These are phyloP conservation scores for Fonsecaea pedrosoi DNA, from an alignment of 2,329 filamentous ascomycete genomes.

Conservation along the genomic window DNA sequence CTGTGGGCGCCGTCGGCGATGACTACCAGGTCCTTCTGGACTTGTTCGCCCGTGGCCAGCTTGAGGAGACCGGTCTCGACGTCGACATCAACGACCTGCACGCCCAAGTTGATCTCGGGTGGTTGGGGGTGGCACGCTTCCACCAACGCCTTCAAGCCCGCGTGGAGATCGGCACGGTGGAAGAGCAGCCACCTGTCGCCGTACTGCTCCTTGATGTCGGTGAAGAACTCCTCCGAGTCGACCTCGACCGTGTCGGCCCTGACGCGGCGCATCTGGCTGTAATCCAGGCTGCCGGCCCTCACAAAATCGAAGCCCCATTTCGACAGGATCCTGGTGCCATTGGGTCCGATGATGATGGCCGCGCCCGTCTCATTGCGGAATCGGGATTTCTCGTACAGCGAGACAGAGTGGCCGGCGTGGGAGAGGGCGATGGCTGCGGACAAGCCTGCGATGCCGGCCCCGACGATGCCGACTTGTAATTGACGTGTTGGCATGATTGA, in stretches of 20 bases:
- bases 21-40: slow-evolving; percentile 44
- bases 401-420: slow-evolving; percentile 42
- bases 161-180: slow-evolving; percentile 43
- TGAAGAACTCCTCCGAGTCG: slow-evolving; percentile 36
- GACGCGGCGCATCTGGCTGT: slow-evolving; percentile 32
- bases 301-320: slow-evolving; percentile 42
- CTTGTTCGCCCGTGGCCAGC: slow-evolving; percentile 37
- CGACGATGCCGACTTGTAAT: slow-evolving; percentile 36
- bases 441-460: slow-evolving; percentile 45
- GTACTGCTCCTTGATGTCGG: slow-evolving; percentile 34
- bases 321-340: slow-evolving; percentile 41
- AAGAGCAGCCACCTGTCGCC: slow-evolving; percentile 40
- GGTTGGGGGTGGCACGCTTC: slow-evolving; percentile 5
- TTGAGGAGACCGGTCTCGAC: slow-evolving; percentile 34
- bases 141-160: slow-evolving; percentile 40
- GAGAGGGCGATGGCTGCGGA: slow-evolving; percentile 44
- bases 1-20: slow-evolving; percentile 44
- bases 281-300: slow-evolving; percentile 39
- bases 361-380: slow-evolving; percentile 44
- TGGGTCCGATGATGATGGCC: slow-evolving; percentile 43
- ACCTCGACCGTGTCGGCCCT: slow-evolving; percentile 38
- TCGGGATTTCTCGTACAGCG: slow-evolving; percentile 44
- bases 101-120: slow-evolving; percentile 38
- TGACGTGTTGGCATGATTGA: slow-evolving; percentile 13
- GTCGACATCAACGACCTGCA: slow-evolving; percentile 40